These are phyloP conservation scores for Fusarium praegraminearum DNA, from an alignment of 2,329 filamentous ascomycete species.

Conservation along the genomic window DNA sequence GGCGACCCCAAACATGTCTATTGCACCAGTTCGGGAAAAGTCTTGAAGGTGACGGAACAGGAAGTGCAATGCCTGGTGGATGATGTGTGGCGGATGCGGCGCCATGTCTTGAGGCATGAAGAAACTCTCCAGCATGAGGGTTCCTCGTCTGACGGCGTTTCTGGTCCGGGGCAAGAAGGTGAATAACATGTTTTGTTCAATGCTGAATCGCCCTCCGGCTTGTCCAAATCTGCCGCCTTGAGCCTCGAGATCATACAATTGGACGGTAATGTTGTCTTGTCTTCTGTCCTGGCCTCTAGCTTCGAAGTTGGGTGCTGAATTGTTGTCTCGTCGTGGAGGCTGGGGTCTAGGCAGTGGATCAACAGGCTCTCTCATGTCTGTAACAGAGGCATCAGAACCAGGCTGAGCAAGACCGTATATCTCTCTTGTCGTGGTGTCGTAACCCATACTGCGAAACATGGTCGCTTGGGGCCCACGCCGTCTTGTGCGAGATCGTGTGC, in stretches of 20 bases:
- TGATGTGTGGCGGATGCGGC: slow-evolving; percentile 1
- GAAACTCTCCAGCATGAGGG: slow-evolving; percentile 28
- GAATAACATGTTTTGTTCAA: slow-evolving; percentile 24
- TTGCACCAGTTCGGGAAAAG: slow-evolving; percentile 13
- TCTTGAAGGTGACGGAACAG: slow-evolving; percentile 37
- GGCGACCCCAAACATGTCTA: slow-evolving; percentile 37
- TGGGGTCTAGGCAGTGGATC: not conserved
- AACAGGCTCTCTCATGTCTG: not conserved
- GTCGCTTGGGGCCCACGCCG: not conserved
- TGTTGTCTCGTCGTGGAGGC: not conserved
- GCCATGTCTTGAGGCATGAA: slow-evolving; percentile 16
- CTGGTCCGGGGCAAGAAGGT: slow-evolving; percentile 30
- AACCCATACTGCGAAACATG: not conserved
- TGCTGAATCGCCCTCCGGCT: slow-evolving; percentile 18
- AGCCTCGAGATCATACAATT: slow-evolving; percentile 18
- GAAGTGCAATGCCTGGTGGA: slow-evolving; percentile 33
- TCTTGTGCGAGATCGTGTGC: not conserved
- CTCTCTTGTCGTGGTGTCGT: not conserved
- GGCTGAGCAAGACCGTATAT: slow-evolving; percentile 16
- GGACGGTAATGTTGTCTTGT: slow-evolving; percentile 23
- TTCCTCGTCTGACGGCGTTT: slow-evolving; percentile 22
- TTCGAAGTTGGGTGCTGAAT: not conserved
- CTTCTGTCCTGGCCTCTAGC: slow-evolving; percentile 1
- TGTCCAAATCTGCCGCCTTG: slow-evolving; percentile 16
- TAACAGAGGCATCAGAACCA: not conserved